Base-by-base conservation (phyloP, 2,329 filamentous ascomycete species). In the Stemphylium vesicarium region DNA sequence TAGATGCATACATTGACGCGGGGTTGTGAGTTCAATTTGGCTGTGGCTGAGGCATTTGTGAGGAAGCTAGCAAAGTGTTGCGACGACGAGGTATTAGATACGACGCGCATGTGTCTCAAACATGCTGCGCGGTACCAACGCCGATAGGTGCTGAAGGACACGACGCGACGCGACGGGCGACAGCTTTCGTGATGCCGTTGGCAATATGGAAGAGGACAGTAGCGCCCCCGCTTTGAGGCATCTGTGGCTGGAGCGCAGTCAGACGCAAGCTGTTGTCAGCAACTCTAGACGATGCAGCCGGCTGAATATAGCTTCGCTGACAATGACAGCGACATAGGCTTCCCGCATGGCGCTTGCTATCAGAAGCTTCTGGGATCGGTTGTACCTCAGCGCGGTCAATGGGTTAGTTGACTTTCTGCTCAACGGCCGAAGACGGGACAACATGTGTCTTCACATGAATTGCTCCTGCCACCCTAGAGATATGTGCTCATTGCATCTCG, bases 261-360 rank as follows among this genome's bases (percentile, higher is more conserved):
- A 60, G 41, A 41, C 16, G 32, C 22, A n/a, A 22, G 35, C 35
- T 37, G 46, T 51, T 59, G 61, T 64, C 57, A 64, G 63, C 63
- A 64, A 50, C 46, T 58, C 49, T 50, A 52, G 36, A 50, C 22
- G 45, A 54, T 50, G 61, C 61, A 60, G 29, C 20, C 24, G 50
- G 58, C 58, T 63, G 55, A 58, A 53, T 49, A 48, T 50, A 48
- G 45, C 18, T 54, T 45, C 38, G 53, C 42, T 51, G 40, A 35
- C 40, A 36, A 38, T 56, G 29, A 42, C 26, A 56, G 26, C 39
- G 37, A 51, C 29, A 24, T 26, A 22, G 22, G 26, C 26, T 29
- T 29, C 26, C 26, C 26, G 26, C 9, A 29, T 11, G 26, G 26
- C 26, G 9, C 26, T 11, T 29, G 8, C 26, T 11, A 29, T 29